Base-by-base conservation (phyloP, 345 rosid genomes). In the Arabis alpina region DNA sequence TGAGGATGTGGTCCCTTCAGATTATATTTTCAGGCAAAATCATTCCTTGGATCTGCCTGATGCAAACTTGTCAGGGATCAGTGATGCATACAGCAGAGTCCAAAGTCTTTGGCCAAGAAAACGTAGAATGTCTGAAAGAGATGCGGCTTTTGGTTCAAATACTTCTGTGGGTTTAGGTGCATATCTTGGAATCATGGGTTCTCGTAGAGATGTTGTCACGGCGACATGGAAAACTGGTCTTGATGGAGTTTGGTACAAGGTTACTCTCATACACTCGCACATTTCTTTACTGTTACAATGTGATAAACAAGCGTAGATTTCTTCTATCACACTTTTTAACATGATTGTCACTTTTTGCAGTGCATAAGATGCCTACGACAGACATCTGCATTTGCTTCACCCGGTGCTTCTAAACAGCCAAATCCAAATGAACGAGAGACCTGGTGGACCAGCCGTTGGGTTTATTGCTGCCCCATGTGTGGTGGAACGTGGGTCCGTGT, bases 111-210 rank as follows among this genome's bases (percentile, higher is more conserved):
- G 99, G 98, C 98, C 99, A 54, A 86, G 83, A 90, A 92, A 90
- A 82, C 96, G 98, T 5, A 83, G 98, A 60, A 77, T 92, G 85
- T 92, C 98, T 50, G 98, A 95, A 82, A 86, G 99, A 81, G 98
- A 92, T 84, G 99, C 98, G 6, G 99, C 97, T 56, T 90, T 90
- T 78, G 99, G 99, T 63, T 83, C 85, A 83, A 90, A 92, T 71
- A 92, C 93, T 55, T 92, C 96, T 6, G 91, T 84, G 44, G 99
- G 97, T 59, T 75, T 95, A 69, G 99, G 98, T 60, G 80, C 87
- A n/a, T 95, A 92, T 87, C 96, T 92, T 66, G 99, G 99, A 51
- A 91, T 92, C 58, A 90, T 92, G 99, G 99, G 99, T 74, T 95
- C 99, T 70, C 87, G 98, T 44, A 85, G 99, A 71, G 97, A 92